Evolutionary conservation across 2,329 filamentous ascomycete species (phyloP).

Genomic region (Nemania sp.): DNA sequence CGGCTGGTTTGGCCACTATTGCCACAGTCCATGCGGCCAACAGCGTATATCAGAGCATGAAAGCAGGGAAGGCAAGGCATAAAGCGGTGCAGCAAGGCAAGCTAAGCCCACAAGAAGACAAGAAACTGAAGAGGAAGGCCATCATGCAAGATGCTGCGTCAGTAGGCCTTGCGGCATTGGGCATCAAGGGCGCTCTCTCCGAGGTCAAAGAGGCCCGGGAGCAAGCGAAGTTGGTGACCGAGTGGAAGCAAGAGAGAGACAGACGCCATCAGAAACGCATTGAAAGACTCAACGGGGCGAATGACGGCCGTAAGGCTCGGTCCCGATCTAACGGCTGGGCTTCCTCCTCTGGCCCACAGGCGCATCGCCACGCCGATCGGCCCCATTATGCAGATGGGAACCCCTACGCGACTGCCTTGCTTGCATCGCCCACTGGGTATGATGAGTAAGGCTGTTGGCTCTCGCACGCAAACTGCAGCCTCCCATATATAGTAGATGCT

Average conservation of each 20-base stretch:
- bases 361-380: conserved; percentile 48
- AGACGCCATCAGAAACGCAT: conserved; percentile 55
- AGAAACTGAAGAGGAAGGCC: conserved; percentile 61
- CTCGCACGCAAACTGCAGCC: not conserved
- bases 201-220: conserved; percentile 62
- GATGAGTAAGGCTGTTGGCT: conserved; percentile 40
- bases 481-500: conserved; percentile 15
- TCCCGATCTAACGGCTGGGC: conserved; percentile 52
- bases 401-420: conserved; percentile 50
- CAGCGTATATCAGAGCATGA: conserved; percentile 62
- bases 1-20: conserved; percentile 59
- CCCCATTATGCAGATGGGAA: conserved; percentile 54
- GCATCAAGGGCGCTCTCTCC: conserved; percentile 60
- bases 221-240: conserved; percentile 51
- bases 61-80: conserved; percentile 57
- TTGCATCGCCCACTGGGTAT: conserved; percentile 47
- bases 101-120: conserved; percentile 56
- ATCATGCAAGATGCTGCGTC: conserved; percentile 63
- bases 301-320: conserved; percentile 41
- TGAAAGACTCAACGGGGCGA: conserved; percentile 42
- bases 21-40: conserved; percentile 65
- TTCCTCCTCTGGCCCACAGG: conserved; percentile 47
- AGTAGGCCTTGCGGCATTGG: conserved; percentile 61
- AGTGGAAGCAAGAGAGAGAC: conserved; percentile 55
- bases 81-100: conserved; percentile 59